Base-by-base conservation (phyloP, 768 basidiomycete genomes). In the Botryobasidium botryosum region DNA sequence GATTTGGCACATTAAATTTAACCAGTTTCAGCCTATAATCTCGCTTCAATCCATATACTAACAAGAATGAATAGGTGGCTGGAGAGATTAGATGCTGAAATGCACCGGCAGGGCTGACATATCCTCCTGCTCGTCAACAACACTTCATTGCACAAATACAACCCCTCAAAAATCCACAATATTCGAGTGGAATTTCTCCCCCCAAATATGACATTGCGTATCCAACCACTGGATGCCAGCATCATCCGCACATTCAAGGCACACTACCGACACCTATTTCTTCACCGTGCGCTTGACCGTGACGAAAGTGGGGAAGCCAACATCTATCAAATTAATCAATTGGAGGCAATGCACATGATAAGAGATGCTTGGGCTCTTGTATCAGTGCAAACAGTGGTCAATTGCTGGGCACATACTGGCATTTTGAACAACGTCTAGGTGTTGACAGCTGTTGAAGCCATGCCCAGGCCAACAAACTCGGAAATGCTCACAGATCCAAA, bases 321-420 rank as follows among this genome's bases (percentile, higher is more conserved):
- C 13, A 63, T 68, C 49, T 66, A 64, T 41, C 32, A 63, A 2
- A 65, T 66, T 46, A 47, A 66, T 47, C 62, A 63, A 47, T 57
- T 68, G 1, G 41, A 64, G 26, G 63, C 56, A 12, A 67, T 66
- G 64, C 50, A 54, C 1, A 29, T 66, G 0, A 60, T 61, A 1
- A 48, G 61, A 12, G 20, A 31, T 8, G 63, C 64, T 1, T 65
- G 65, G 64, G 23, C 45, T 2, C 52, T 56, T 1, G 61, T 67
- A 2, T 52, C 60, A 23, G 45, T 53, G 0, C 52, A 52, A 4
- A 63, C 62, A 6, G 64, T 67, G 28, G 29, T 42, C 17, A 59
- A 66, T 42, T 66, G 63, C 51, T 67, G 65, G 65, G 18, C 24
- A 1, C 61, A 66, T n/a, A n/a, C n/a, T n/a, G n/a, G n/a, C n/a